phyloP scores from a whole-genome alignment of 1,284 basidiomycete genomes.

The Rhodofomes roseus region DNA sequence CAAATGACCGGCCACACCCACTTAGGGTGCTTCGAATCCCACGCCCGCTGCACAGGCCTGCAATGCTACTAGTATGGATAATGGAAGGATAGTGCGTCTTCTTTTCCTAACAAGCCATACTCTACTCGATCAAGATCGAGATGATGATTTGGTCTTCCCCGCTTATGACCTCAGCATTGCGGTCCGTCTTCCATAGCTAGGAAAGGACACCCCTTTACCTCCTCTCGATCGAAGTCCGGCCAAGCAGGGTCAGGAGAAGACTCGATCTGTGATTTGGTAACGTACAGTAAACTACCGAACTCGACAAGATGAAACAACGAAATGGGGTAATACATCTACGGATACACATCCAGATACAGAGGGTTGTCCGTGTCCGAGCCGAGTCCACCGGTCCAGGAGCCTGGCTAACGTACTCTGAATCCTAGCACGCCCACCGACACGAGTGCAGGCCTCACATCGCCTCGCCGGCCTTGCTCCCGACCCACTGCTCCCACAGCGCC shows the following conservation, averaged over 20 bases:
- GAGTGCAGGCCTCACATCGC: conserved; percentile 12
- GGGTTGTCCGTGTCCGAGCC: background rate
- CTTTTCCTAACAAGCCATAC: background rate
- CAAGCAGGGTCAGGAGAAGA: too few relatives aligned
- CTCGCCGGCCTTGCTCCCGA: conserved; percentile 18
- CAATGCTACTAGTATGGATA: too few relatives aligned
- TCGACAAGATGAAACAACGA: conserved; percentile 1
- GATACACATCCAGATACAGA: conserved; percentile 11
- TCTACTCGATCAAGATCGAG: background rate
- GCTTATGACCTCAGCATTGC: background rate
- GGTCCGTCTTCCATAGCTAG: too few relatives aligned
- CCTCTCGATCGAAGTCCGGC: too few relatives aligned
- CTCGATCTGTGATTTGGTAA: background rate
- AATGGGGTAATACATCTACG: conserved; percentile 6
- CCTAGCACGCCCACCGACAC: background rate
- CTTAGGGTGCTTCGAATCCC: background rate
- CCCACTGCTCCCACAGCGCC: conserved; percentile 30
- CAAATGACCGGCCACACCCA: background rate
- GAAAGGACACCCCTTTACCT: too few relatives aligned
- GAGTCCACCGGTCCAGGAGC: background rate
- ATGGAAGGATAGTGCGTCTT: background rate
- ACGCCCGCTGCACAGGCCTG: background rate
- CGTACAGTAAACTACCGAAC: conserved; percentile 2
- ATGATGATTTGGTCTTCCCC: background rate
- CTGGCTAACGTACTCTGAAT: background rate